Percentiles rank a stretch among this genome's conserved stretches.
Conservation (phyloP, 2,329 filamentous ascomycete species). For the Aureobasidium sp. region DNA sequence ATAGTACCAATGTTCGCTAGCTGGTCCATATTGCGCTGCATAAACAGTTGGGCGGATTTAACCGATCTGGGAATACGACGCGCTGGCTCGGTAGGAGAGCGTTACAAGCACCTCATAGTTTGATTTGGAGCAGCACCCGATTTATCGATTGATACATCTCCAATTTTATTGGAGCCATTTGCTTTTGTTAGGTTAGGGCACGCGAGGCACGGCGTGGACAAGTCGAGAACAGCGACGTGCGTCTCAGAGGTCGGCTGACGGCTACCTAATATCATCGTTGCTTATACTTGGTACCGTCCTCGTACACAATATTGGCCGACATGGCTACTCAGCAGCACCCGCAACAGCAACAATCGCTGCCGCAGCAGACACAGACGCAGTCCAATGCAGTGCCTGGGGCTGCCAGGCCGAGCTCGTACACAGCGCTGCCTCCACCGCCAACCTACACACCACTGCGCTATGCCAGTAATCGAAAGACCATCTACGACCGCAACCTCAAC, state of each 20-base stretch:
- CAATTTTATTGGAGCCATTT: background rate
- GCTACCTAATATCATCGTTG: constrained; percentile 2
- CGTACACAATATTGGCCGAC: background rate
- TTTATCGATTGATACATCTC: constrained; percentile 4
- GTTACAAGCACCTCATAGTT: constrained; percentile 5
- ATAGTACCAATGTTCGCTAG: background rate
- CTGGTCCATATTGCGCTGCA: background rate
- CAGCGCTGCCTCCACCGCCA: constrained; percentile 24
- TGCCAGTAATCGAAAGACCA: constrained; percentile 89
- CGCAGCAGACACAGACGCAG: background rate
- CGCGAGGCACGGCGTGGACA: background rate
- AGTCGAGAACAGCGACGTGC: constrained; percentile 1
- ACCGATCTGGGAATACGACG: background rate
- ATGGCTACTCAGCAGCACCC: constrained; percentile 7
- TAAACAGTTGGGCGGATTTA: background rate
- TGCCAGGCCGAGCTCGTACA: constrained; percentile 11
- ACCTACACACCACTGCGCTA: constrained; percentile 60
- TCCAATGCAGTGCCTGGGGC: background rate
- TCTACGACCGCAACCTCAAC: constrained; percentile 94
- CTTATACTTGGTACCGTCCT: background rate
- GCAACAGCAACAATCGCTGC: background rate
- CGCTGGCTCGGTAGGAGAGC: background rate
- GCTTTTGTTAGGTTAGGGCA: background rate
- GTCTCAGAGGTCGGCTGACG: background rate
- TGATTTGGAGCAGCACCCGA: constrained; percentile 7